These are phyloP conservation scores for Pinus tabuliformis DNA, from an alignment of 75 land plant species.

Conservation along the genomic window DNA sequence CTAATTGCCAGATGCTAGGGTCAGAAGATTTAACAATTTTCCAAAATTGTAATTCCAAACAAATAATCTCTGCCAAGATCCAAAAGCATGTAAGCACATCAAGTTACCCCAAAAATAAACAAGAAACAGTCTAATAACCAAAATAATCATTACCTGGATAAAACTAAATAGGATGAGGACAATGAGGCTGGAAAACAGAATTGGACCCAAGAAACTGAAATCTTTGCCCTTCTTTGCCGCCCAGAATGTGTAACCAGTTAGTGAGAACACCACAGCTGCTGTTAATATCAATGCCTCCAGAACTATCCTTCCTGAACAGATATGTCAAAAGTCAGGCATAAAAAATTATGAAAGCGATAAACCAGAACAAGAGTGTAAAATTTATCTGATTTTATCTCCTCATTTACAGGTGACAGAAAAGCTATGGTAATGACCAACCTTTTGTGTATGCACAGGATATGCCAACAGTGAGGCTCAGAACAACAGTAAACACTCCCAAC, in stretches of 20 bases:
- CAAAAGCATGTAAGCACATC: background rate
- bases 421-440: slow-evolving; percentile 40
- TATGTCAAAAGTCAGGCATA: background rate
- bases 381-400: background rate
- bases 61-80: background rate
- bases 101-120: background rate
- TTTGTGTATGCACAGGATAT: slow-evolving; percentile 85
- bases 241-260: slow-evolving; percentile 97
- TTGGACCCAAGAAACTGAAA: slow-evolving; percentile 85
- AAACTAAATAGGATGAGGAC: slow-evolving; percentile 72
- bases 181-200: slow-evolving; percentile 67
- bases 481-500: slow-evolving; percentile 79
- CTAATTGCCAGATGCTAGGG: background rate
- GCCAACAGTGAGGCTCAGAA: slow-evolving; percentile 79
- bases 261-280: slow-evolving; percentile 59
- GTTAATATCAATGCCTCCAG: slow-evolving; percentile 89
- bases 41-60: background rate
- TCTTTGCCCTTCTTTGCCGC: slow-evolving; percentile 90
- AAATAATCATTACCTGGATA: slow-evolving; percentile 56
- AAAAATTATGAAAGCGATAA: background rate
- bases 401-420: background rate
- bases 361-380: background rate
- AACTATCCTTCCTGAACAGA: slow-evolving; percentile 71
- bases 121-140: background rate
- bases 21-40: background rate